Conservation (phyloP, 257 asterid species). For the Coffea canephora region DNA sequence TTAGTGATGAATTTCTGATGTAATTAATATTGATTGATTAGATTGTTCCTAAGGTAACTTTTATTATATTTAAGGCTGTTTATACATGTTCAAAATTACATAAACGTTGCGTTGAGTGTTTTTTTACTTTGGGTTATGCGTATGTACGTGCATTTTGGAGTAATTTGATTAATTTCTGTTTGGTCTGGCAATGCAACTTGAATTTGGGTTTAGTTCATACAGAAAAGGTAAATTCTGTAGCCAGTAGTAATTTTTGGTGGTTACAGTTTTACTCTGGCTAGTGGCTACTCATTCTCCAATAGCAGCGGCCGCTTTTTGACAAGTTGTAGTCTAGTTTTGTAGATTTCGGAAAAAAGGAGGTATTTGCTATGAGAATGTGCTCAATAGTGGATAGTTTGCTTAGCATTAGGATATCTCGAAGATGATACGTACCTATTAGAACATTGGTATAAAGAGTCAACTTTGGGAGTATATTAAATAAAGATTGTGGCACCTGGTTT, state of each 20-base stretch:
- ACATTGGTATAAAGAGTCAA: not conserved
- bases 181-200: not conserved
- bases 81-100: too few species aligned
- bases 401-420: not conserved
- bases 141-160: not conserved
- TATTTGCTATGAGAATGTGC: not conserved
- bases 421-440: not conserved
- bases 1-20: not conserved
- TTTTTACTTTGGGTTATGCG: too few species aligned
- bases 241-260: not conserved
- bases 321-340: not conserved
- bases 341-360: not conserved
- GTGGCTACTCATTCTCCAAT: not conserved
- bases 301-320: not conserved
- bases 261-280: not conserved
- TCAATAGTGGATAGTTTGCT: not conserved
- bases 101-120: too few species aligned
- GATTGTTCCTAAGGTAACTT: too few species aligned
- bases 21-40: not conserved
- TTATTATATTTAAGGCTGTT: not conserved
- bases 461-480: too few species aligned
- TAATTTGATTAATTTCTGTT: not conserved
- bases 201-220: not conserved
- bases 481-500: not conserved
- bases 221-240: not conserved